These are phyloP conservation scores for Phytophthora pini DNA, from an alignment of 352 stramenopile species.

Conservation along the genomic window DNA sequence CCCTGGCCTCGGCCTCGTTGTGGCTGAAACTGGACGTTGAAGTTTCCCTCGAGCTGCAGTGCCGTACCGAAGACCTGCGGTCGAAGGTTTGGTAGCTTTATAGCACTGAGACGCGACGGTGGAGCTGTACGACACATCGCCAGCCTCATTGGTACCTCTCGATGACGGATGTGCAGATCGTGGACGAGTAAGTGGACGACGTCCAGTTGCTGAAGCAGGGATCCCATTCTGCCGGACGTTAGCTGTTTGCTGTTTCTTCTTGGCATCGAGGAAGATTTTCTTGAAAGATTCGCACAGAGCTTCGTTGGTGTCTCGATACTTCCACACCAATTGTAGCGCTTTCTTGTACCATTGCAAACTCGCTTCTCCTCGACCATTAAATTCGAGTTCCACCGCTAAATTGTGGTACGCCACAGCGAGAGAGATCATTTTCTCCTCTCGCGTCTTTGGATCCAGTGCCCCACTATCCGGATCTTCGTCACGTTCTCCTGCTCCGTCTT, in stretches of 20 bases:
- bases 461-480: slow-evolving; percentile 12
- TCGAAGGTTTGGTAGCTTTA: slow-evolving; percentile 56
- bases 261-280: slow-evolving; percentile 75
- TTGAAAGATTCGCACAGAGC: slow-evolving; percentile 75
- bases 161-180: slow-evolving; percentile 49
- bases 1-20: slow-evolving; percentile 32
- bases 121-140: slow-evolving; percentile 63
- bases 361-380: slow-evolving; percentile 69
- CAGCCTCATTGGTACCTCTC: not conserved
- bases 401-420: slow-evolving; percentile 86
- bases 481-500: slow-evolving; percentile 25
- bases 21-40: slow-evolving; percentile 28
- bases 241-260: slow-evolving; percentile 55
- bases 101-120: slow-evolving; percentile 72
- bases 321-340: slow-evolving; percentile 69
- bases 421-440: slow-evolving; percentile 80
- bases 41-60: slow-evolving; percentile 17
- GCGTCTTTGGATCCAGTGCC: slow-evolving; percentile 60
- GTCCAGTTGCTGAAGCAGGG: slow-evolving; percentile 7
- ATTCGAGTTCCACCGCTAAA: slow-evolving; percentile 79
- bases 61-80: slow-evolving; percentile 44
- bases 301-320: slow-evolving; percentile 67
- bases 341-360: slow-evolving; percentile 90
- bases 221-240: slow-evolving; percentile 32
- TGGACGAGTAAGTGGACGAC: slow-evolving; percentile 26